Evolutionary conservation across 164 flowering plant genomes (phyloP), one percentile per base, ranked within the genome.

Genomic region (Vitis rupestris): DNA sequence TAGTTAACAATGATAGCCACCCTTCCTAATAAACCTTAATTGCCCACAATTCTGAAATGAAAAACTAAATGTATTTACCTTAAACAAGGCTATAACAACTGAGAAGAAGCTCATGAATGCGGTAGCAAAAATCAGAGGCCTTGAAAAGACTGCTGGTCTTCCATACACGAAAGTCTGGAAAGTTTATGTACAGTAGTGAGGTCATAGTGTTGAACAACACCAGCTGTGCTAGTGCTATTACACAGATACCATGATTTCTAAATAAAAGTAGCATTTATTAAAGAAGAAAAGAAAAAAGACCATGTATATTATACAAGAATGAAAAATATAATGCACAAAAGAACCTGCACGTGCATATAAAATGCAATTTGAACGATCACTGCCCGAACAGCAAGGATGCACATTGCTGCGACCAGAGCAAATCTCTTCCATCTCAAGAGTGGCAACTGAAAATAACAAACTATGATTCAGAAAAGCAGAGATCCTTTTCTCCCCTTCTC

Each of bases 41-140:
- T 66, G 49, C 15, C 5, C 23, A 49, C 64, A 56, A 11, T 37
- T 48, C 27, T 23, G 27, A 49, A 13, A 14, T 44, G 56, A 5
- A 37, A 58, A 8, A n/a, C 17, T n/a, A 12, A 15, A 9, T 67
- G 15, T 27, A 59, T 64, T 72, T 87, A 95, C 99, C 98, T 95
- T 95, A 70, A 95, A 95, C 61, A 95, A 74, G 71, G 99, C 99
- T 64, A 95, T 95, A 58, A 95, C 98, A 71, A 91, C 87, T 12
- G 99, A 95, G 86, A 95, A 95, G 87, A 95, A 95, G 82, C 97
- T 90, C 99, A 95, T 95, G 74, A 95, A 95, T 67, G 94, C 93
- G 60, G 98, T 93, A 47, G 98, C 96, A 68, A 95, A 93, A 15
- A 95, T 79, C 72, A 95, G 72, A 31, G 98, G 90, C 81, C 88